A percentile compares a stretch with the other conserved stretches of the same genome.
Conservation (phyloP, 495 filamentous ascomycete species). For the Pyrenula aspistea region DNA sequence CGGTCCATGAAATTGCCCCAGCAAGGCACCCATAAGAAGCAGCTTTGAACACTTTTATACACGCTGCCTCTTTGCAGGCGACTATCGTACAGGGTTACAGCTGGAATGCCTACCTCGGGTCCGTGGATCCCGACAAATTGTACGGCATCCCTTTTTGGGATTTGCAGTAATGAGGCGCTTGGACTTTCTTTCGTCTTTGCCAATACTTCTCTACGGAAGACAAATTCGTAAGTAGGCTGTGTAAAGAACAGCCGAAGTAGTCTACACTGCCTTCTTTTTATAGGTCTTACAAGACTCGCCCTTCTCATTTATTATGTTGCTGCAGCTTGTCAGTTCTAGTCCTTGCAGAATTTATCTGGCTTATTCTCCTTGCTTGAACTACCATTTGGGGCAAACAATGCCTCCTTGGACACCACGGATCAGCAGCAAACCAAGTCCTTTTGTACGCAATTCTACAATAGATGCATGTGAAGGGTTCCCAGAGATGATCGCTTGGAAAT, state of each 20-base stretch:
- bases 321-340: neutral
- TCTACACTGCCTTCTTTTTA: neutral
- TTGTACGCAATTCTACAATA: neutral
- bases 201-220: neutral
- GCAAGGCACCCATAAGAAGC: neutral
- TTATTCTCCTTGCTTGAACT: neutral
- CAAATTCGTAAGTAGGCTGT: neutral
- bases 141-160: neutral
- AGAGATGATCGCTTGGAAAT: neutral
- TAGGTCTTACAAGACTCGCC: neutral
- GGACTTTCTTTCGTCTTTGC: neutral
- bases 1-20: neutral
- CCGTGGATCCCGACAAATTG: no score
- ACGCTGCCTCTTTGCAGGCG: neutral
- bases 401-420: neutral
- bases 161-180: neutral
- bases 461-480: neutral
- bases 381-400: neutral
- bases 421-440: neutral
- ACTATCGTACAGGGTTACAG: neutral
- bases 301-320: neutral
- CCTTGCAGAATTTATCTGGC: neutral
- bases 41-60: neutral
- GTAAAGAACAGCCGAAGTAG: neutral
- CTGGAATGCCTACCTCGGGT: no score